Conservation (phyloP, 208 protist genomes). For the Acanthamoeba sp. region DNA sequence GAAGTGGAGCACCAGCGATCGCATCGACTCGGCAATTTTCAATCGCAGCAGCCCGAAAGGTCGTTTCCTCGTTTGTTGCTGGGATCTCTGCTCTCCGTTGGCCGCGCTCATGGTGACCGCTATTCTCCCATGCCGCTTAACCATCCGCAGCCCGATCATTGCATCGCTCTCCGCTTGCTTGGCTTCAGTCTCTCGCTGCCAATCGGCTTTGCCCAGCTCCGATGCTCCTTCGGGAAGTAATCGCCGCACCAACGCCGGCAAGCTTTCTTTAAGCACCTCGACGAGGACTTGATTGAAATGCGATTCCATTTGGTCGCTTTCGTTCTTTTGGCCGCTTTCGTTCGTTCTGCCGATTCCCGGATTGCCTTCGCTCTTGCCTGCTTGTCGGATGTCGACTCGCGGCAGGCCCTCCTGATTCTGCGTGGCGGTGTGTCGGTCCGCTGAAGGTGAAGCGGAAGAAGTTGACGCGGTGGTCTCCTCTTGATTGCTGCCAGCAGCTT, state of each 20-base stretch:
- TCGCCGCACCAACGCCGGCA: neutral
- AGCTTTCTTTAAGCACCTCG: neutral
- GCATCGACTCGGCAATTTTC: constrained; percentile 23
- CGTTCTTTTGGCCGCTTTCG: neutral
- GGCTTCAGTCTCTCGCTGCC: neutral
- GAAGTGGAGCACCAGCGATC: constrained; percentile 26
- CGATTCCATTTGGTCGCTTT: neutral
- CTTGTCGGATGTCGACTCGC: neutral
- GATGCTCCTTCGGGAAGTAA: neutral
- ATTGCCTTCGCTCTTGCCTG: neutral
- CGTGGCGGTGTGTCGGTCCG: neutral
- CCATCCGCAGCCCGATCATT: neutral
- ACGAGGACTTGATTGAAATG: neutral
- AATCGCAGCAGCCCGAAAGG: constrained; percentile 1
- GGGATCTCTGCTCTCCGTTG: neutral
- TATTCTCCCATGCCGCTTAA: neutral
- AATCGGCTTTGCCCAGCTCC: neutral
- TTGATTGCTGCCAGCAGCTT: neutral
- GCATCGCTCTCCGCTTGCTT: constrained; percentile 17
- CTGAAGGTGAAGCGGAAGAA: neutral
- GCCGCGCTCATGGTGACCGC: neutral
- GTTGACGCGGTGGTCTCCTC: neutral
- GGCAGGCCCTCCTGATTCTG: neutral
- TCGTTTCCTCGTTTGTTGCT: neutral
- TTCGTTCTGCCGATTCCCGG: neutral